Conservation (phyloP, 1,284 basidiomycete species). For the Leccinum ponderosum region DNA sequence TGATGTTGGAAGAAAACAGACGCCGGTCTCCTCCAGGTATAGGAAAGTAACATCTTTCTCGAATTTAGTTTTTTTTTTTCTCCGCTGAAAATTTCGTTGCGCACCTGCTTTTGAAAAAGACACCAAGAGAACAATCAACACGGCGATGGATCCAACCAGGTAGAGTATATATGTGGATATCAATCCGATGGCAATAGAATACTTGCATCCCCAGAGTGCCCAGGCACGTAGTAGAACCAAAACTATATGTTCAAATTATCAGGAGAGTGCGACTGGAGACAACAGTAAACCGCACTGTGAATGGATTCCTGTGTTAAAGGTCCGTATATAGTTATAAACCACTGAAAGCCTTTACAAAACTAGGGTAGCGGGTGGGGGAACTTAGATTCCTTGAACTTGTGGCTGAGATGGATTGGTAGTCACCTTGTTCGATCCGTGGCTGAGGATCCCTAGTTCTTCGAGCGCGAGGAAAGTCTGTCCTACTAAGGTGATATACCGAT, state of each 20-base stretch:
- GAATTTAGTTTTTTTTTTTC: not conserved
- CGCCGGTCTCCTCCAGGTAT: not conserved
- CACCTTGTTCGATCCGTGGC: not conserved
- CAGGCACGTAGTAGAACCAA: slow-evolving; percentile 16
- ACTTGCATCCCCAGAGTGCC: slow-evolving; percentile 18
- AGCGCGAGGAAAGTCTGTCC: slow-evolving; percentile 3
- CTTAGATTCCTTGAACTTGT: not conserved
- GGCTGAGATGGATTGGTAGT: not conserved
- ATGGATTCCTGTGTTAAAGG: slow-evolving; percentile 11
- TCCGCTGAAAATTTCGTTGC: not conserved
- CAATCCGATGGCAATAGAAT: not conserved
- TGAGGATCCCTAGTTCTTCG: not conserved
- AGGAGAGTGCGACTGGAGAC: not conserved
- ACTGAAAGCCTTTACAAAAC: not conserved
- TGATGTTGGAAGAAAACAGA: not conserved
- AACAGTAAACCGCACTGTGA: slow-evolving; percentile 5
- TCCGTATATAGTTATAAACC: slow-evolving; percentile 1
- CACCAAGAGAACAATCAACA: not conserved
- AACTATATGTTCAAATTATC: slow-evolving; percentile 1
- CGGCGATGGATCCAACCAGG: not conserved
- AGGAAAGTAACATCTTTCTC: not conserved
- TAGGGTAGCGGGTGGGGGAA: not conserved
- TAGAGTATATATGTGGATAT: slow-evolving; percentile 3
- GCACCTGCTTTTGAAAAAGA: not conserved
- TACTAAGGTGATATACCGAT: slow-evolving; percentile 15